These are phyloP conservation scores for Naematelia aurantialba DNA, from an alignment of 768 basidiomycete genomes.

Conservation along the genomic window DNA sequence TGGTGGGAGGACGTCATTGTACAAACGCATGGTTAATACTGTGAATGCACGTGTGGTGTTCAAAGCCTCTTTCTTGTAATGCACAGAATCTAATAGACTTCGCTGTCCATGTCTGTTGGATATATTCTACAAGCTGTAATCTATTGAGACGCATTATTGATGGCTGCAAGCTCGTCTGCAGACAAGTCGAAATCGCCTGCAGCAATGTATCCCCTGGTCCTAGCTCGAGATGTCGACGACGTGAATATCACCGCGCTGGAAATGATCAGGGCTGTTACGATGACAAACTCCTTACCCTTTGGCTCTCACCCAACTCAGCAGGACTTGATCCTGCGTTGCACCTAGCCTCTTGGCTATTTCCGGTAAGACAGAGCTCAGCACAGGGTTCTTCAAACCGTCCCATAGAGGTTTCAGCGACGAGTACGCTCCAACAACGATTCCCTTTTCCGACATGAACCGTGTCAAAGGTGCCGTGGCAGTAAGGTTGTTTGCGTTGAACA, in stretches of 20 bases:
- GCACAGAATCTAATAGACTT: too few species aligned
- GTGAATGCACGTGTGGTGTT: too few species aligned
- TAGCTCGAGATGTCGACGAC: constrained; percentile 1
- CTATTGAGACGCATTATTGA: too few species aligned
- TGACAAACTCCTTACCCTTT: constrained; percentile 2
- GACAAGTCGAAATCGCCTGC: background rate
- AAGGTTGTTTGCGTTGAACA: constrained; percentile 33
- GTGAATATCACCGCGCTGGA: constrained; percentile 4
- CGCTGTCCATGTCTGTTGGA: too few species aligned
- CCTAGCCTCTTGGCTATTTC: background rate
- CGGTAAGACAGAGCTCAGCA: background rate
- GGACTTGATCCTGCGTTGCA: background rate
- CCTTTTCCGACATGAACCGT: constrained; percentile 20
- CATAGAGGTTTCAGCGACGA: constrained; percentile 28
- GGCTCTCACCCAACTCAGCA: background rate
- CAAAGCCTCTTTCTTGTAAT: too few species aligned
- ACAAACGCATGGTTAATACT: too few species aligned
- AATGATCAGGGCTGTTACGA: background rate
- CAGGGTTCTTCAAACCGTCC: background rate
- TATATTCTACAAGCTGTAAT: too few species aligned
- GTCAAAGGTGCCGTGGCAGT: constrained; percentile 19
- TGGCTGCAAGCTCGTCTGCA: background rate
- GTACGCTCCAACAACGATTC: constrained; percentile 35
- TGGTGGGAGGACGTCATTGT: too few species aligned
- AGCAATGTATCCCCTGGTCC: constrained; percentile 3